phyloP scores from a whole-genome alignment of 2,329 filamentous ascomycete genomes.

The Helotiales sp. region DNA sequence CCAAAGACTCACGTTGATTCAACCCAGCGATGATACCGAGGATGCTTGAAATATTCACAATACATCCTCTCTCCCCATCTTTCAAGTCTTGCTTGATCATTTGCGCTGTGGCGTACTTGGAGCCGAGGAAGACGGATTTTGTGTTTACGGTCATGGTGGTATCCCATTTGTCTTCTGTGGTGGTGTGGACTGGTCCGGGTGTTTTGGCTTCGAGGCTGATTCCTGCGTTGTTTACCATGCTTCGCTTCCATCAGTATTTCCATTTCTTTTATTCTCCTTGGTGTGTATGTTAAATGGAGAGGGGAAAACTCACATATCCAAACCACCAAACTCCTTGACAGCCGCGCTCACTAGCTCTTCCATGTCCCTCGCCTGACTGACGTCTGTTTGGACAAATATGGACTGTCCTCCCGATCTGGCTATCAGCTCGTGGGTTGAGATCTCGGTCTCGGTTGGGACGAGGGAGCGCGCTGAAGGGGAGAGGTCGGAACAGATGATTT shows the following conservation, averaged over 20 bases:
- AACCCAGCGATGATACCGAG: constrained; percentile 39
- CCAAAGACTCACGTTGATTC: background rate
- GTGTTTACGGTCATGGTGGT: constrained; percentile 40
- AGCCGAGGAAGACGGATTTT: constrained; percentile 41
- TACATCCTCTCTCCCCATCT: constrained; percentile 47
- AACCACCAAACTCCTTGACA: constrained; percentile 39
- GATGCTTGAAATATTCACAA: constrained; percentile 49
- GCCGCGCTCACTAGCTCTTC: constrained; percentile 39
- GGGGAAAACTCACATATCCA: constrained; percentile 43
- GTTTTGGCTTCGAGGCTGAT: constrained; percentile 41
- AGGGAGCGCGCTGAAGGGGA: constrained; percentile 27
- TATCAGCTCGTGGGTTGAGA: constrained; percentile 42
- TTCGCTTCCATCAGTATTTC: constrained; percentile 24
- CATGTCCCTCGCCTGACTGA: constrained; percentile 39
- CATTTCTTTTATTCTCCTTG: background rate
- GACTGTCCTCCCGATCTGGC: constrained; percentile 35
- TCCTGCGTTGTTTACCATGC: constrained; percentile 51
- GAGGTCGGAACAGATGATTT: constrained; percentile 45
- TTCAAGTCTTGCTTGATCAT: constrained; percentile 49
- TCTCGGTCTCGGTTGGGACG: constrained; percentile 30
- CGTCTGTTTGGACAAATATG: constrained; percentile 46
- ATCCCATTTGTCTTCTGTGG: constrained; percentile 47
- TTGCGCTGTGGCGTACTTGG: constrained; percentile 47
- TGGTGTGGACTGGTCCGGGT: constrained; percentile 45
- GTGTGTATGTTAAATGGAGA: too few species aligned